Conservation (phyloP, 176 grass and related monocot species). For the Calamus simplicifolius region DNA sequence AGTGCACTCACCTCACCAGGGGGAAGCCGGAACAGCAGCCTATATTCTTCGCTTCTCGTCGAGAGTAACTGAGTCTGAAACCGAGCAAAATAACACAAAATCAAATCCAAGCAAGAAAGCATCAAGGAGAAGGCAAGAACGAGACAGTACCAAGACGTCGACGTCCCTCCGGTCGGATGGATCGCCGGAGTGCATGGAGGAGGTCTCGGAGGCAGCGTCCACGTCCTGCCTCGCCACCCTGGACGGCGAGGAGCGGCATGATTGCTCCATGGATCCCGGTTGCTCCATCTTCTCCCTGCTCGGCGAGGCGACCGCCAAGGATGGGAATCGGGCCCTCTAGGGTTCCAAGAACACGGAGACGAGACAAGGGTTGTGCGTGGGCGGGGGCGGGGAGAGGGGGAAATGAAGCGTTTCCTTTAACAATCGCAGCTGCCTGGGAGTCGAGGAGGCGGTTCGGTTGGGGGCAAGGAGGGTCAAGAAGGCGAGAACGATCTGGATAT, state of each 20-base stretch:
- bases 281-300: conserved; percentile 21
- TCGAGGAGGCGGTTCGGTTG: no score
- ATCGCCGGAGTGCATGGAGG: conserved; percentile 20
- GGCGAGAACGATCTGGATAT: no score
- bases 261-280: conserved; percentile 17
- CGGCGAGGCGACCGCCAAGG: conserved; percentile 21
- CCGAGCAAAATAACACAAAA: conserved; percentile 13
- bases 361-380: no score
- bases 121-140: background rate
- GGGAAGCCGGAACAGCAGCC: conserved; percentile 75
- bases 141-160: conserved; percentile 20
- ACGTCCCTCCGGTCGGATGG: conserved; percentile 23
- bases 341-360: conserved; percentile 15
- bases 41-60: conserved; percentile 88
- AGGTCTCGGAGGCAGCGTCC: conserved; percentile 15
- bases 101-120: conserved; percentile 2
- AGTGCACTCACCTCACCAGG: conserved; percentile 57
- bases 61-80: conserved; percentile 40
- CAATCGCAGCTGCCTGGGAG: no score
- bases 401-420: no score
- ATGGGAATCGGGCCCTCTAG: conserved; percentile 30
- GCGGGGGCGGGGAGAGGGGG: no score
- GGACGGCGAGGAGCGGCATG: conserved; percentile 7
- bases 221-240: conserved; percentile 6
- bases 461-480: no score